phyloP scores from a whole-genome alignment of 2,329 filamentous ascomycete genomes.

The Fusarium goolgardi region DNA sequence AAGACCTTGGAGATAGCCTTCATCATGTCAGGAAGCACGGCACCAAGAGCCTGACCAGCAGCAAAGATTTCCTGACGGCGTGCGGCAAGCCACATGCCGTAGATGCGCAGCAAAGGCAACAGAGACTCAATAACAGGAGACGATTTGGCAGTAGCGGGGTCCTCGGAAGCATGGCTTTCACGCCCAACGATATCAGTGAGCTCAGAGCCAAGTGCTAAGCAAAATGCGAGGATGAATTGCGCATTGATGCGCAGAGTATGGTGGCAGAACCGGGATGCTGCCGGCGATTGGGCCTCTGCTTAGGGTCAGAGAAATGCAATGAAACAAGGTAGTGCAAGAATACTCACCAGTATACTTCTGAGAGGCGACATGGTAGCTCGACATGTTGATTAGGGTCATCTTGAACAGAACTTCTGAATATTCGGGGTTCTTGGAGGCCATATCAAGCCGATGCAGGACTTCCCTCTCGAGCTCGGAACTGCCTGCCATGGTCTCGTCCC shows the following conservation, averaged over 20 bases:
- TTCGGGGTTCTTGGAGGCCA: conserved; percentile 76
- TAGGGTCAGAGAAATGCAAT: conserved; percentile 18
- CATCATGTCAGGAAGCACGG: conserved; percentile 60
- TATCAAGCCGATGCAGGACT: conserved; percentile 80
- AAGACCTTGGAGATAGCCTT: conserved; percentile 60
- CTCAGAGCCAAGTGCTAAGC: conserved; percentile 77
- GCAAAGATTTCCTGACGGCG: conserved; percentile 59
- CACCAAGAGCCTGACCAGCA: conserved; percentile 59
- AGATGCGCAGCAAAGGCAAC: conserved; percentile 65
- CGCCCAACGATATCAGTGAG: conserved; percentile 63
- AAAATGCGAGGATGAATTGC: conserved; percentile 77
- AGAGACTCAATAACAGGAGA: conserved; percentile 56
- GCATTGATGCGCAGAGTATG: conserved; percentile 83
- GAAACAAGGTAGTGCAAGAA: neutral
- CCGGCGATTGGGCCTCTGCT: conserved; percentile 60
- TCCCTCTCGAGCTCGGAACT: conserved; percentile 87
- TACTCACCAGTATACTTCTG: conserved; percentile 51
- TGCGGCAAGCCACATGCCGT: conserved; percentile 64
- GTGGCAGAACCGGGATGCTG: conserved; percentile 62
- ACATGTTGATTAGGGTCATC: conserved; percentile 86
- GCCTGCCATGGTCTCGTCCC: conserved; percentile 77
- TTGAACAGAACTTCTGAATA: conserved; percentile 76
- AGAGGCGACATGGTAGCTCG: conserved; percentile 78
- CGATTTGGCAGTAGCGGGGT: conserved; percentile 48
- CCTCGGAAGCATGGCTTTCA: conserved; percentile 40